Percentiles rank a stretch among this genome's conserved stretches.
These are phyloP conservation scores for Mycotypha africana DNA, from an alignment of 371 early-diverging fungal species.

Conservation along the genomic window DNA sequence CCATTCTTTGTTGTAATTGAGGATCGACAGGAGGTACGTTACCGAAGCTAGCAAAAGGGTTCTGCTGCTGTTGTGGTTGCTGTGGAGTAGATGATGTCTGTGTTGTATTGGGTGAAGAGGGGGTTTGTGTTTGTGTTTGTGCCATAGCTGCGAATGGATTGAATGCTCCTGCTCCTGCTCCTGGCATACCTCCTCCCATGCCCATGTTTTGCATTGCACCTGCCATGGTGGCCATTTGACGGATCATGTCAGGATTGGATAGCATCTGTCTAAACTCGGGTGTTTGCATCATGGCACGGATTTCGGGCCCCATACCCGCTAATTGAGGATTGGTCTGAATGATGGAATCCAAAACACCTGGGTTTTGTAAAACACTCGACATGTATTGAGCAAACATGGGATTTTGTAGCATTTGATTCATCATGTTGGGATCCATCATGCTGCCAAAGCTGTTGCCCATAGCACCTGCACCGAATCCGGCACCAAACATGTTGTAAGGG, in stretches of 20 bases:
- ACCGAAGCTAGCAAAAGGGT: conserved; percentile 65
- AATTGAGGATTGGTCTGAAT: conserved; percentile 79
- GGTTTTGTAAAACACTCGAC: conserved; percentile 74
- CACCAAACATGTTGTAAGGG: conserved; percentile 49
- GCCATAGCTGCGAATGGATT: conserved; percentile 31
- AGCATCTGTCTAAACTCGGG: conserved; percentile 85
- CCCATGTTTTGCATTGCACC: conserved; percentile 56
- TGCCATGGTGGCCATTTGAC: conserved; percentile 73
- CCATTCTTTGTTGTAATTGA: conserved; percentile 45
- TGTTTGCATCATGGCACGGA: conserved; percentile 73
- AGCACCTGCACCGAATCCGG: conserved; percentile 49
- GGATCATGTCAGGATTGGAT: conserved; percentile 78
- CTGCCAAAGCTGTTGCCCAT: conserved; percentile 56
- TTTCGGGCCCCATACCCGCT: conserved; percentile 79
- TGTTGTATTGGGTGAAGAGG: conserved; percentile 1
- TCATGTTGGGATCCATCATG: conserved; percentile 67
- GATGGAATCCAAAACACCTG: conserved; percentile 78
- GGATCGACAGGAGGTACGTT: conserved; percentile 42
- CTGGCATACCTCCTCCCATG: conserved; percentile 25
- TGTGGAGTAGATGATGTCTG: conserved; percentile 5
- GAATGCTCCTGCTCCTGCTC: no score
- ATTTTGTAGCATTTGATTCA: conserved; percentile 74
- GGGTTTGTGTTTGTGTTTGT: no score
- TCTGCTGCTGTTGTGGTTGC: conserved; percentile 29
- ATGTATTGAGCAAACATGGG: conserved; percentile 81